phyloP scores from a whole-genome alignment of 352 stramenopile genomes.

The Phytophthora aleatoria region DNA sequence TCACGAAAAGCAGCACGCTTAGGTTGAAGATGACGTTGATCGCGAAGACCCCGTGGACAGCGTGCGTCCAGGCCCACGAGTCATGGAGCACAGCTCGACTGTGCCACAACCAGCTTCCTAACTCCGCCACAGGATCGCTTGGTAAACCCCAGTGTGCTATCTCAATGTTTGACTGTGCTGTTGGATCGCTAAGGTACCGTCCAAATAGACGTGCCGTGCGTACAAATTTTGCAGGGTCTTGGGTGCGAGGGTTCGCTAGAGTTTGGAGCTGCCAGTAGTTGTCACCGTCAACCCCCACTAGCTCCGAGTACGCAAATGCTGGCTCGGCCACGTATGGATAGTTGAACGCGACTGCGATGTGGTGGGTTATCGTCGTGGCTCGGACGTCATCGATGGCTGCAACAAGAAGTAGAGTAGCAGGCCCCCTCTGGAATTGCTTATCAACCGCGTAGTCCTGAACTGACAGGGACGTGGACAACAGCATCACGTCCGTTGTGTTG shows the following conservation, averaged over 20 bases:
- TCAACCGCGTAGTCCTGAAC: conserved; percentile 32
- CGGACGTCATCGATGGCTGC: conserved; percentile 30
- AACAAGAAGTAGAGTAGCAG: conserved; percentile 22
- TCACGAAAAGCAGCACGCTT: conserved; percentile 32
- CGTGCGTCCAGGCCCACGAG: conserved; percentile 50
- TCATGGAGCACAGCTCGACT: conserved; percentile 38
- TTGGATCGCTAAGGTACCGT: conserved; percentile 34
- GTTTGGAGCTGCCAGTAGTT: conserved; percentile 31
- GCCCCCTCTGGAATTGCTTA: conserved; percentile 22
- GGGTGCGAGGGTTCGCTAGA: conserved; percentile 12
- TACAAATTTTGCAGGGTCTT: conserved; percentile 26
- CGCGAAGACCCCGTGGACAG: conserved; percentile 37
- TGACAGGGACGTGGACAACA: conserved; percentile 33
- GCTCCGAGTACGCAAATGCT: conserved; percentile 21
- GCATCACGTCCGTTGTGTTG: conserved; percentile 23
- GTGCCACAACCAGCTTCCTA: conserved; percentile 33
- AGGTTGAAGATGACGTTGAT: conserved; percentile 31
- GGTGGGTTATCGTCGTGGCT: conserved; percentile 18
- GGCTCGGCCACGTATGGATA: conserved; percentile 35
- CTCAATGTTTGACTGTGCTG: conserved; percentile 48
- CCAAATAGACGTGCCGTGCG: conserved; percentile 36
- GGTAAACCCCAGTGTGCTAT: conserved; percentile 30
- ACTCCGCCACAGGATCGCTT: conserved; percentile 12
- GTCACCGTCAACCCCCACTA: conserved; percentile 15
- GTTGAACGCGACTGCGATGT: conserved; percentile 31